A percentile compares a stretch with the other conserved stretches of the same genome.
Evolutionary conservation across 768 basidiomycete genomes (phyloP).

Genomic region (Lanmaoa rubissima): DNA sequence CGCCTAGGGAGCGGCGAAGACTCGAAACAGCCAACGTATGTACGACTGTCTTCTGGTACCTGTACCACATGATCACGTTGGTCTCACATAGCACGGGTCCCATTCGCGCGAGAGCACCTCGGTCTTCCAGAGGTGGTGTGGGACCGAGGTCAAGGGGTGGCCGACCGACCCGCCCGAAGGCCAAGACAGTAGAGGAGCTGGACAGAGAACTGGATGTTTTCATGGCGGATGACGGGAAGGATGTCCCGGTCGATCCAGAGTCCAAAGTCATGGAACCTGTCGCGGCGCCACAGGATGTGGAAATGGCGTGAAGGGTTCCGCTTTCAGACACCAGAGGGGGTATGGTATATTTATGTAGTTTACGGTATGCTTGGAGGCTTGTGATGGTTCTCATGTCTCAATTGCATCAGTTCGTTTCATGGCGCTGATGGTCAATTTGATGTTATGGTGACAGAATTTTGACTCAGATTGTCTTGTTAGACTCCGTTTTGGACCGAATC

Average conservation of each 20-base stretch:
- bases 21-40: constrained; percentile 17
- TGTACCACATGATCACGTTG: not conserved
- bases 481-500: not conserved
- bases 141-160: constrained; percentile 27
- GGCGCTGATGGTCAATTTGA: not conserved
- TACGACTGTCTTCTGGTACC: not conserved
- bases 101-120: constrained; percentile 38
- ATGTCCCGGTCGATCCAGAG: constrained; percentile 19
- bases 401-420: not conserved
- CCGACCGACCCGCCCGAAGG: constrained; percentile 43
- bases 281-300: constrained; percentile 43
- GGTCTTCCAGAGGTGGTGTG: constrained; percentile 15
- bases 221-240: constrained; percentile 58
- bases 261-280: constrained; percentile 12
- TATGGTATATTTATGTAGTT: constrained; percentile 22
- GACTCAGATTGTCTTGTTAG: not conserved
- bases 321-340: not conserved
- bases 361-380: constrained; percentile 7
- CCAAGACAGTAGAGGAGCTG: constrained; percentile 77
- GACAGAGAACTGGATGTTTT: constrained; percentile 88
- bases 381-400: not conserved
- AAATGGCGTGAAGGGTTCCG: constrained; percentile 43
- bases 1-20: constrained; percentile 47
- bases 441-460: not conserved
- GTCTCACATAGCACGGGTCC: constrained; percentile 37